These are phyloP conservation scores for Cladosporium cucumerinum DNA, from an alignment of 2,329 filamentous ascomycete genomes.

Conservation along the genomic window DNA sequence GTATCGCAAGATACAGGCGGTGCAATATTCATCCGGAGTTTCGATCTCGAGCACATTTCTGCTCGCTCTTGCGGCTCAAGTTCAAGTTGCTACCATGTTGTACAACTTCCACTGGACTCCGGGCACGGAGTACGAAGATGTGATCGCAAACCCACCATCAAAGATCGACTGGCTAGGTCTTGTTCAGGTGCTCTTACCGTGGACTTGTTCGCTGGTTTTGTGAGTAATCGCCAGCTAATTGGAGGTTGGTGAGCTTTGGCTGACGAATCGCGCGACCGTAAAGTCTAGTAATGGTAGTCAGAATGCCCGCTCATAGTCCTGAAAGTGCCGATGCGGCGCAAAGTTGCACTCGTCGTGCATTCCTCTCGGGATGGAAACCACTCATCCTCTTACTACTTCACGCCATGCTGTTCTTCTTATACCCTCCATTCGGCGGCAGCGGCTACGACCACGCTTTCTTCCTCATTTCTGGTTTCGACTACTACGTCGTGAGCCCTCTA, in stretches of 20 bases:
- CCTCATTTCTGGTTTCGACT: not conserved
- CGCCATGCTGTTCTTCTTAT: not conserved
- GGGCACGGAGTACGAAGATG: not conserved
- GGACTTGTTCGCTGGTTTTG: not conserved
- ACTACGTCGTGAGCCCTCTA: not conserved
- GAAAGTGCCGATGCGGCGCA: not conserved
- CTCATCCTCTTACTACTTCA: not conserved
- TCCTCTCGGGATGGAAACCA: not conserved
- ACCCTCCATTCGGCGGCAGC: not conserved
- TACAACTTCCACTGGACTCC: not conserved
- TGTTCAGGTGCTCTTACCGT: not conserved
- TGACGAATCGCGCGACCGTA: not conserved
- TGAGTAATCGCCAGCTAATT: not conserved
- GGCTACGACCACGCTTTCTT: not conserved
- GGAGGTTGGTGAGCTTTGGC: not conserved
- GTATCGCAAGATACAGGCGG: not conserved
- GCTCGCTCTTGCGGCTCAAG: not conserved
- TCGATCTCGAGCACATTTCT: not conserved
- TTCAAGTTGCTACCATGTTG: not conserved
- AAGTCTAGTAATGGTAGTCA: not conserved
- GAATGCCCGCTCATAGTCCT: not conserved
- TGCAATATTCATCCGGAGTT: not conserved
- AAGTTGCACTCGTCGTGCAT: not conserved
- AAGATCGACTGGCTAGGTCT: not conserved
- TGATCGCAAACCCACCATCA: not conserved